Conservation (phyloP, 768 basidiomycete genomes). For the Asterophora parasitica region DNA sequence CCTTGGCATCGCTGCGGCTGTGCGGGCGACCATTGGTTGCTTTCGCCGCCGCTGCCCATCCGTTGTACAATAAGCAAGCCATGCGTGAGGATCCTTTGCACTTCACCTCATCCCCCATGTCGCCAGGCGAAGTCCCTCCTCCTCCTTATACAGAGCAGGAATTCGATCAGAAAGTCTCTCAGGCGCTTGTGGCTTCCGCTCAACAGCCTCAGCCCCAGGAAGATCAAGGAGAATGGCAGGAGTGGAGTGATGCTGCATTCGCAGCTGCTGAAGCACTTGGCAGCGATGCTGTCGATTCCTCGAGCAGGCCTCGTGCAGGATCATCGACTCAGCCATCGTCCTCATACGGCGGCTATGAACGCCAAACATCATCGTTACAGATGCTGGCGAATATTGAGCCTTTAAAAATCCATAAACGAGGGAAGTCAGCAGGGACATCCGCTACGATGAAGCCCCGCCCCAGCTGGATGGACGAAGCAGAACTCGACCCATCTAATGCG, state of each 20-base stretch:
- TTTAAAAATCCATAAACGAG: slow-evolving; percentile 31
- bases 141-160: slow-evolving; percentile 45
- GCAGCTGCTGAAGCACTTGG: slow-evolving; percentile 23
- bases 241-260: slow-evolving; percentile 42
- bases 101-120: slow-evolving; percentile 8
- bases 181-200: slow-evolving; percentile 35
- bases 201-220: slow-evolving; percentile 18
- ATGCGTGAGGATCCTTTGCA: slow-evolving; percentile 1
- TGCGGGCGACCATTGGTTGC: neutral
- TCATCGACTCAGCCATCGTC: slow-evolving; percentile 6
- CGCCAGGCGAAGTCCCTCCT: slow-evolving; percentile 30
- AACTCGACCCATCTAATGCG: neutral
- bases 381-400: slow-evolving; percentile 24
- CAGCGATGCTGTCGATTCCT: neutral
- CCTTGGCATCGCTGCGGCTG: neutral
- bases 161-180: slow-evolving; percentile 50
- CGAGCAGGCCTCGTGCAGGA: neutral
- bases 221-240: slow-evolving; percentile 44
- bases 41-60: neutral
- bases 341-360: slow-evolving; percentile 3
- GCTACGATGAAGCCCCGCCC: slow-evolving; percentile 16
- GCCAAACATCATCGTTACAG: slow-evolving; percentile 4
- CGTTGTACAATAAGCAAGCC: neutral
- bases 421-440: slow-evolving; percentile 4
- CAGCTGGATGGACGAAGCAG: slow-evolving; percentile 6